A percentile compares a stretch with the other conserved stretches of the same genome.
Conservation (phyloP, 257 asterid species). For the Oldenlandia corymbosa region DNA sequence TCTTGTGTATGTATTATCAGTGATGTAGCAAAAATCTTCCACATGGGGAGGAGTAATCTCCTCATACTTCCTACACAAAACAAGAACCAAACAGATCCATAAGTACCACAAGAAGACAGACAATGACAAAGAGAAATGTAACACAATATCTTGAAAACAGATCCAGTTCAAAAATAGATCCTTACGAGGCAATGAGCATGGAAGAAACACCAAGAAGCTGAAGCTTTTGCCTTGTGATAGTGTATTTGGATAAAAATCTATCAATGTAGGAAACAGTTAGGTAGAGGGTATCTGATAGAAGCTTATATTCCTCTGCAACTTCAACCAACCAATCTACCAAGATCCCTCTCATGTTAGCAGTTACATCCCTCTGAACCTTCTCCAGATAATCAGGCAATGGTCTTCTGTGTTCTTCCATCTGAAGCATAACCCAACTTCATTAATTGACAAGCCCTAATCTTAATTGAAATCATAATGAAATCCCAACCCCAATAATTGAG, state of each 20-base stretch:
- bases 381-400: slow-evolving; percentile 51
- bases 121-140: too few relatives aligned
- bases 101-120: not conserved
- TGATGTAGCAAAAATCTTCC: slow-evolving; percentile 66
- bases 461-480: not conserved
- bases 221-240: slow-evolving; percentile 48
- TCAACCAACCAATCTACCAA: slow-evolving; percentile 92
- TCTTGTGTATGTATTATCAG: slow-evolving; percentile 59
- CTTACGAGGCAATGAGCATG: slow-evolving; percentile 98
- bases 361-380: slow-evolving; percentile 66
- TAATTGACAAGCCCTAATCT: not conserved
- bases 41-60: slow-evolving; percentile 86
- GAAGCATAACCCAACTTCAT: slow-evolving; percentile 12
- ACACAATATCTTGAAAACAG: not conserved
- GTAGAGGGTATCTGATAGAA: slow-evolving; percentile 67
- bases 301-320: slow-evolving; percentile 86
- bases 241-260: slow-evolving; percentile 51
- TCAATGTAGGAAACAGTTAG: slow-evolving; percentile 64
- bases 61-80: slow-evolving; percentile 63
- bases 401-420: slow-evolving; percentile 62
- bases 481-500: not conserved
- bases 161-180: not conserved
- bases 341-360: slow-evolving; percentile 76
- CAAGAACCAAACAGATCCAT: slow-evolving; percentile 4
- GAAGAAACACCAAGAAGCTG: slow-evolving; percentile 98